These are phyloP conservation scores for Suaeda aralocaspica DNA, from an alignment of 148 eudicot species.

Conservation along the genomic window DNA sequence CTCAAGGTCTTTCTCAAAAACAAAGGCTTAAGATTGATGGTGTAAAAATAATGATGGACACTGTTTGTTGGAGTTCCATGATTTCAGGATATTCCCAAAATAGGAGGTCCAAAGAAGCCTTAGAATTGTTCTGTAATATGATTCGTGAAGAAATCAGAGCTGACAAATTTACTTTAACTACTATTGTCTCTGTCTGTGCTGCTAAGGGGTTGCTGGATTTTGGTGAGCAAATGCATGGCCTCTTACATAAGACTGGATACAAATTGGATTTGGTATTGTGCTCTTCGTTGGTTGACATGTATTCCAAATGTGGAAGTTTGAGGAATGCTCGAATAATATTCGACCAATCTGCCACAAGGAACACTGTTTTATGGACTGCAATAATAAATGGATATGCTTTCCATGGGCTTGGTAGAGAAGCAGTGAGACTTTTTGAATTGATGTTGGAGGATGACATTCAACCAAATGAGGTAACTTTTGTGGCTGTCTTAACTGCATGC, in stretches of 20 bases:
- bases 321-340: constrained; percentile 52
- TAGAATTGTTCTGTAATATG: constrained; percentile 50
- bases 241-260: constrained; percentile 46
- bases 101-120: constrained; percentile 56
- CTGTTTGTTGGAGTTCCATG: constrained; percentile 55
- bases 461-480: constrained; percentile 71
- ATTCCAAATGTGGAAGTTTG: constrained; percentile 74
- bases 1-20: constrained; percentile 1
- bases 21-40: constrained; percentile 7
- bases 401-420: constrained; percentile 65
- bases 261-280: constrained; percentile 43
- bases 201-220: constrained; percentile 57
- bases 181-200: constrained; percentile 54
- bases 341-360: constrained; percentile 33
- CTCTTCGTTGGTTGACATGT: constrained; percentile 84
- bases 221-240: constrained; percentile 68
- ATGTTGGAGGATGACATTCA: constrained; percentile 52
- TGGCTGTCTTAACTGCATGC: constrained; percentile 64
- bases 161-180: constrained; percentile 61
- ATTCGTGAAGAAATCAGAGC: constrained; percentile 40
- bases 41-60: constrained; percentile 25
- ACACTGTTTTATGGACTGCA: constrained; percentile 64
- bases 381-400: constrained; percentile 61
- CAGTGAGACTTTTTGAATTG: constrained; percentile 44
- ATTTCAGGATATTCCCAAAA: constrained; percentile 59